Evolutionary conservation across 805 yeast species (phyloP).

Genomic region (Metschnikowia sp.): DNA sequence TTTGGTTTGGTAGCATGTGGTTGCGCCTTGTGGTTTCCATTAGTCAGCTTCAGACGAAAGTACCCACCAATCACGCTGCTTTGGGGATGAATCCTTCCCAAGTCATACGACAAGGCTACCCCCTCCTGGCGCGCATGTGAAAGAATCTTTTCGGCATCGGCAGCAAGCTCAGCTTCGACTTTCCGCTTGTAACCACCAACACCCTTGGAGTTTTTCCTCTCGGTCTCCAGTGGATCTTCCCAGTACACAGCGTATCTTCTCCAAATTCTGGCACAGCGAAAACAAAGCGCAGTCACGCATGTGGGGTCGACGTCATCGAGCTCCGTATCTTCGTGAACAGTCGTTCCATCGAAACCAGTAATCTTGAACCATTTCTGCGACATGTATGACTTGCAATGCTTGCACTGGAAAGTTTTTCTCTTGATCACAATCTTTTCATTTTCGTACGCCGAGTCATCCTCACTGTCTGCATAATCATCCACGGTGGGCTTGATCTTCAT

Average conservation of each 20-base stretch:
- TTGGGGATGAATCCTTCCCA: slow-evolving; percentile 1
- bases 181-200: slow-evolving; percentile 56
- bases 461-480: slow-evolving; percentile 58
- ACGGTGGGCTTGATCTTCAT: slow-evolving; percentile 14
- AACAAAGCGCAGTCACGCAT: slow-evolving; percentile 62
- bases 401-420: slow-evolving; percentile 54
- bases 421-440: slow-evolving; percentile 42
- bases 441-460: slow-evolving; percentile 73
- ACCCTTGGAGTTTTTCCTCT: slow-evolving; percentile 43
- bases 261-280: slow-evolving; percentile 89
- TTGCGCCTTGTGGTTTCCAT: background rate
- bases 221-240: slow-evolving; percentile 73
- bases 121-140: slow-evolving; percentile 43
- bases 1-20: background rate
- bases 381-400: slow-evolving; percentile 59
- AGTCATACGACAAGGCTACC: slow-evolving; percentile 22
- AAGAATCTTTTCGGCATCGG: slow-evolving; percentile 56
- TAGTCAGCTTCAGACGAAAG: background rate
- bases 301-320: slow-evolving; percentile 16
- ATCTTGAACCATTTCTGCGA: slow-evolving; percentile 68
- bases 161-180: slow-evolving; percentile 63
- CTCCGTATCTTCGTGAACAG: slow-evolving; percentile 26
- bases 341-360: slow-evolving; percentile 52
- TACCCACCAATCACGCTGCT: slow-evolving; percentile 2
- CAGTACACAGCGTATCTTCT: slow-evolving; percentile 83